Evolutionary conservation across 2,329 filamentous ascomycete genomes (phyloP).

Genomic region (Coniochaeta sp.): DNA sequence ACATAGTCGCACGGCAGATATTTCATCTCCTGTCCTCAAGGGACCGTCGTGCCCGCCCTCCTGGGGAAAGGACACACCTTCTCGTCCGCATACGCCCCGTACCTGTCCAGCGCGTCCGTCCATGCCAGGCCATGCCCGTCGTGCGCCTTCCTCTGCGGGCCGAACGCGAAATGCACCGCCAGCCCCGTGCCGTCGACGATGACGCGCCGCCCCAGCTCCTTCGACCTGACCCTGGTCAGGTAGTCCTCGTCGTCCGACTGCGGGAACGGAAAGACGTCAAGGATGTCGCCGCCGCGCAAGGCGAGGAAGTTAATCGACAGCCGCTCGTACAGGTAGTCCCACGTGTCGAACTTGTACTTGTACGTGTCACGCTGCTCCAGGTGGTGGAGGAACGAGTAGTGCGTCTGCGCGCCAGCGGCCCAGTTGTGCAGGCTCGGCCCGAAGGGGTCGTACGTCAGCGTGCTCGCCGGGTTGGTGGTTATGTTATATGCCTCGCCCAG

Average conservation of each 20-base stretch:
- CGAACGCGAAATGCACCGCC: slow-evolving; percentile 46
- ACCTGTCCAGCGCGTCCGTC: slow-evolving; percentile 48
- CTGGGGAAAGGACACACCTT: slow-evolving; percentile 30
- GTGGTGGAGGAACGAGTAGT: slow-evolving; percentile 42
- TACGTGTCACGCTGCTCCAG: slow-evolving; percentile 37
- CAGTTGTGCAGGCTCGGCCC: slow-evolving; percentile 39
- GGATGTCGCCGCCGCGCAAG: slow-evolving; percentile 44
- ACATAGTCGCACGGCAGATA: not conserved
- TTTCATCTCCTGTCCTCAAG: not conserved
- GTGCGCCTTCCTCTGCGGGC: slow-evolving; percentile 25
- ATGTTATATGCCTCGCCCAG: slow-evolving; percentile 31
- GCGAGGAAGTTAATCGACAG: slow-evolving; percentile 48
- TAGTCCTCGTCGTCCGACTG: slow-evolving; percentile 39
- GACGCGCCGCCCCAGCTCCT: slow-evolving; percentile 31
- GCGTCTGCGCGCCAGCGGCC: slow-evolving; percentile 41
- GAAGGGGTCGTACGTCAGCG: slow-evolving; percentile 38
- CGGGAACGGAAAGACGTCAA: slow-evolving; percentile 36
- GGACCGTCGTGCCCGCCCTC: not conserved
- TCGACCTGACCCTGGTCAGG: slow-evolving; percentile 28
- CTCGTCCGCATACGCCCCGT: slow-evolving; percentile 44
- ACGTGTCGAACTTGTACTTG: slow-evolving; percentile 40
- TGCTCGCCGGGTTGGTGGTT: slow-evolving; percentile 38
- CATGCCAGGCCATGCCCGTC: slow-evolving; percentile 27
- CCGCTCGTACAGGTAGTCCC: slow-evolving; percentile 42
- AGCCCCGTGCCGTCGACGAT: slow-evolving; percentile 47